Conservation (phyloP, 192 early-diverging fungal species). For the Coemansia javaensis region DNA sequence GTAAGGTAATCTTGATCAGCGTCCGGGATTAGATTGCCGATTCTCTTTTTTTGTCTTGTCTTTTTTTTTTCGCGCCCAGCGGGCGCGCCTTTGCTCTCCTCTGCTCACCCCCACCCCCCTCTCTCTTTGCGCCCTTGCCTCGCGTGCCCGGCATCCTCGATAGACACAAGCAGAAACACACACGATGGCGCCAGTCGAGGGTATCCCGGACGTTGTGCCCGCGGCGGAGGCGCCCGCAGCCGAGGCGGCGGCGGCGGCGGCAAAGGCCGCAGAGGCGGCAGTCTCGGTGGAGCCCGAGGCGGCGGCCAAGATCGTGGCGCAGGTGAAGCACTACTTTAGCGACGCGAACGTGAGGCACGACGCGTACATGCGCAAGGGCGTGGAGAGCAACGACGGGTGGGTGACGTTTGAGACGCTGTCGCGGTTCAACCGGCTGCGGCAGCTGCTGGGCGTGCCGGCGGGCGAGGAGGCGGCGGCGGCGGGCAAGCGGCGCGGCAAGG, state of each 20-base stretch:
- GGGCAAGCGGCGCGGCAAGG: neutral
- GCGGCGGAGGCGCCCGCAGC: neutral
- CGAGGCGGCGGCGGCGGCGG: neutral
- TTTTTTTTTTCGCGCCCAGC: neutral
- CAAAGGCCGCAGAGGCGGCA: conserved; percentile 13
- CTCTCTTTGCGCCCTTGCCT: neutral
- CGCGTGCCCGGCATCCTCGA: too few relatives aligned
- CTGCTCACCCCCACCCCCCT: neutral
- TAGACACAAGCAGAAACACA: neutral
- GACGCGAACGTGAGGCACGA: conserved; percentile 50
- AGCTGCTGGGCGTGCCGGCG: conserved; percentile 30
- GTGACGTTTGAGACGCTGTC: conserved; percentile 19
- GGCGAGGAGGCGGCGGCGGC: conserved; percentile 1
- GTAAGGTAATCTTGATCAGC: too few relatives aligned
- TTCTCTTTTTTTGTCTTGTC: conserved; percentile 5
- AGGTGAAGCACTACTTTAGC: conserved; percentile 52
- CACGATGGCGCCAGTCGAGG: conserved; percentile 28
- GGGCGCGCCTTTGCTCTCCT: neutral
- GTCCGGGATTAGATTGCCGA: too few relatives aligned
- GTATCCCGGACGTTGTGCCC: conserved; percentile 30
- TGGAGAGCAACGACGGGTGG: conserved; percentile 36
- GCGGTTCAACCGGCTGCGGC: conserved; percentile 45
- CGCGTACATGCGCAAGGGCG: conserved; percentile 34
- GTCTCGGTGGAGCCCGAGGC: conserved; percentile 13
- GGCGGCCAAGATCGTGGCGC: conserved; percentile 23